Conservation (phyloP, 495 filamentous ascomycete genomes). For the Aspergillus asperescens region DNA sequence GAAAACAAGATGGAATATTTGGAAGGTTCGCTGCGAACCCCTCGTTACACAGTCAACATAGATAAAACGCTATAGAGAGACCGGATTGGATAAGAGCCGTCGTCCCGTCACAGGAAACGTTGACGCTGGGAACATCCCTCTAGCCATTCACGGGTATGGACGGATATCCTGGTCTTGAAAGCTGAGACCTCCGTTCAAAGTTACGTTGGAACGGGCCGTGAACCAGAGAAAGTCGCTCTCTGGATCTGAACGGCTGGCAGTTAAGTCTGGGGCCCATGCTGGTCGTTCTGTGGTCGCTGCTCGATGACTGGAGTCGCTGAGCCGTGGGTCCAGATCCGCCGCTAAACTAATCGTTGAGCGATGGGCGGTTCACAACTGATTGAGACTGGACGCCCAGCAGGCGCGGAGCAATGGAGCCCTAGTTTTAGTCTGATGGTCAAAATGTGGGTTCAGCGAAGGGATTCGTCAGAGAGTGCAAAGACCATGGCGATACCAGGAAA, state of each 20-base stretch:
- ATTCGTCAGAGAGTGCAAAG: constrained; percentile 14
- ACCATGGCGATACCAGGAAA: constrained; percentile 10
- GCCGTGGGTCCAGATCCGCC: constrained; percentile 26
- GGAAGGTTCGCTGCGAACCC: constrained; percentile 20
- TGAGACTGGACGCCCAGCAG: constrained; percentile 12
- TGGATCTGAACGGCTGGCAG: constrained; percentile 12
- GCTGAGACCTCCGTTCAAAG: constrained; percentile 17
- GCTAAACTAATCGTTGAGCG: constrained; percentile 14
- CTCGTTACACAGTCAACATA: constrained; percentile 7
- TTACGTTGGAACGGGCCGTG: constrained; percentile 13
- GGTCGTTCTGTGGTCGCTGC: neutral
- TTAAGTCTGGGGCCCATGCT: neutral
- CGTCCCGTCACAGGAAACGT: constrained; percentile 2
- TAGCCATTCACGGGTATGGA: constrained; percentile 12
- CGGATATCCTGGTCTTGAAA: constrained; percentile 6
- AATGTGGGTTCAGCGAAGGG: neutral
- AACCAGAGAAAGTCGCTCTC: constrained; percentile 7
- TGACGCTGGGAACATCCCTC: neutral
- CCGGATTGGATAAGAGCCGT: neutral
- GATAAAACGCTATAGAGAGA: neutral
- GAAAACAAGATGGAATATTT: neutral
- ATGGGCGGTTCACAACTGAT: constrained; percentile 18
- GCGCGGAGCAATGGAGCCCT: constrained; percentile 15
- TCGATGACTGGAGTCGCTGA: constrained; percentile 17
- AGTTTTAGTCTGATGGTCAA: constrained; percentile 12